Evolutionary conservation across 495 filamentous ascomycete species (phyloP).

Genomic region (Podospora tetraspora): DNA sequence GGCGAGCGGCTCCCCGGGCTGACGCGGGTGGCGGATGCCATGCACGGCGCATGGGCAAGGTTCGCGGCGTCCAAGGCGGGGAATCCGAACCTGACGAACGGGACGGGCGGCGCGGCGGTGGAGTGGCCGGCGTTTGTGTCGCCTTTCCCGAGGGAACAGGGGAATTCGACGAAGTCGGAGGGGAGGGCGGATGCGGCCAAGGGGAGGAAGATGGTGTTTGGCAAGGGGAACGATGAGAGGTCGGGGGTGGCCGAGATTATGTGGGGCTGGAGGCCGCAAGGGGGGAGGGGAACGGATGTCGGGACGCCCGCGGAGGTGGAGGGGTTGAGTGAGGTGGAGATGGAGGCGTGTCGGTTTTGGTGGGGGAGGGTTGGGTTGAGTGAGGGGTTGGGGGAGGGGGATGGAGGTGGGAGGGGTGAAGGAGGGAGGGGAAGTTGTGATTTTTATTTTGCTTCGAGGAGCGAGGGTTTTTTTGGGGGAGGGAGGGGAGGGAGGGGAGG

Average conservation of each 20-base stretch:
- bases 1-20: slow-evolving; percentile 37
- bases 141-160: slow-evolving; percentile 15
- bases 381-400: slow-evolving; percentile 34
- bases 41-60: slow-evolving; percentile 52
- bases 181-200: slow-evolving; percentile 21
- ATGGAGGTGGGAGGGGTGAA: neutral
- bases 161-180: slow-evolving; percentile 23
- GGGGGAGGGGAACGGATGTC: slow-evolving; percentile 23
- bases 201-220: slow-evolving; percentile 49
- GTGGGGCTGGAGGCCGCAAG: slow-evolving; percentile 12
- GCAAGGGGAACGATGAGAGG: slow-evolving; percentile 57
- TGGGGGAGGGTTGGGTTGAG: slow-evolving; percentile 40
- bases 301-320: slow-evolving; percentile 43
- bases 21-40: slow-evolving; percentile 43
- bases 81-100: slow-evolving; percentile 38
- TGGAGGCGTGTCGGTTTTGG: slow-evolving; percentile 55
- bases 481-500: neutral
- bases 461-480: neutral
- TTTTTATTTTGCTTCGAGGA: neutral
- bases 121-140: slow-evolving; percentile 31
- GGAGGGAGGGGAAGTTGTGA: slow-evolving; percentile 13
- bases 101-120: neutral
- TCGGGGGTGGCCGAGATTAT: neutral
- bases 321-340: slow-evolving; percentile 39
- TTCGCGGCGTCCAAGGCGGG: slow-evolving; percentile 46